These are phyloP conservation scores for Trichoderma hamatum DNA, from an alignment of 2,329 filamentous ascomycete species.

Conservation along the genomic window DNA sequence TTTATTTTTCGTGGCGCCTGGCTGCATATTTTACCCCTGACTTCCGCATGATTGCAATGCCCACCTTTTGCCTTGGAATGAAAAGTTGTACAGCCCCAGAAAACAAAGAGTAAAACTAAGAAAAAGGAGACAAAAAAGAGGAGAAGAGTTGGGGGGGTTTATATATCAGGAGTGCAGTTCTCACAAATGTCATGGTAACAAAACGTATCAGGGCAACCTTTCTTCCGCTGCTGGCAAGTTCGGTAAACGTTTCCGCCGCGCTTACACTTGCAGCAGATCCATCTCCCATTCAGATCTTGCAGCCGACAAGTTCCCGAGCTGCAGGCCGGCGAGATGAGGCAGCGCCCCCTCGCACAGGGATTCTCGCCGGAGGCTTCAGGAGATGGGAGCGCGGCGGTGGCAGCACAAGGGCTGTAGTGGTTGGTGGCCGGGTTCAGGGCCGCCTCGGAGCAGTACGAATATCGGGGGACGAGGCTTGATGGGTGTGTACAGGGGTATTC, in stretches of 20 bases:
- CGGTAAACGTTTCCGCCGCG: constrained; percentile 50
- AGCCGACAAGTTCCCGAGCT: constrained; percentile 53
- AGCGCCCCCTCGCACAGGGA: constrained; percentile 51
- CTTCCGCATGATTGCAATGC: neutral
- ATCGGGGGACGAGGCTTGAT: constrained; percentile 47
- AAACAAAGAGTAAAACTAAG: neutral
- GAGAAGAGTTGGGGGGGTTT: neutral
- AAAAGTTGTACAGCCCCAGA: neutral
- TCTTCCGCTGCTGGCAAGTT: constrained; percentile 51
- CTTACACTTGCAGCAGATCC: constrained; percentile 55
- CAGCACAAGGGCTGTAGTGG: constrained; percentile 32
- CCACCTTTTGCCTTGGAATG: neutral
- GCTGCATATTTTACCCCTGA: neutral
- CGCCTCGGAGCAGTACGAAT: constrained; percentile 48
- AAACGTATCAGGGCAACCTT: constrained; percentile 52
- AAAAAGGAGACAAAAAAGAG: neutral
- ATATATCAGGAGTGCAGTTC: constrained; percentile 45
- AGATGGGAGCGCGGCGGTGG: constrained; percentile 37
- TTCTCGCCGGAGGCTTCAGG: constrained; percentile 41
- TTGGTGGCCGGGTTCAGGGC: constrained; percentile 36
- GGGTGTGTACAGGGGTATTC: constrained; percentile 46
- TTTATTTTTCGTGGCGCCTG: neutral
- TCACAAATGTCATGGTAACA: constrained; percentile 57
- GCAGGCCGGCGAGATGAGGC: constrained; percentile 51
- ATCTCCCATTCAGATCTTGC: constrained; percentile 51